A percentile compares a stretch with the other conserved stretches of the same genome.
phyloP scores from a whole-genome alignment of 495 filamentous ascomycete genomes.

The Thermochaetoides thermophila region DNA sequence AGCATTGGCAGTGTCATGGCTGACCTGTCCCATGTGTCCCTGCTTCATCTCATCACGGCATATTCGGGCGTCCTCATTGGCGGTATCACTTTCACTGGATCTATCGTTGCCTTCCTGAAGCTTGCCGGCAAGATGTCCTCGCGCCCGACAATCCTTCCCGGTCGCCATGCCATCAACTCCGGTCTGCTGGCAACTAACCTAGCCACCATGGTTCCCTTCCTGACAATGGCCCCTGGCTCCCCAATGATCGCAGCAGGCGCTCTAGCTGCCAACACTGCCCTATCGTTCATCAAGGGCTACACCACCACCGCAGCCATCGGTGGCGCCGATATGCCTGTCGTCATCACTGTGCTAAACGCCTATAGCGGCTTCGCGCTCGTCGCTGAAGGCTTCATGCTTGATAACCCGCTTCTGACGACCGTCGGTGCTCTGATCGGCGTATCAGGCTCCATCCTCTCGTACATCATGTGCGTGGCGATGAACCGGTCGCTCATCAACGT shows the following conservation, averaged over 20 bases:
- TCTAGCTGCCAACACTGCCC: slow-evolving; percentile 52
- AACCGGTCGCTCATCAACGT: slow-evolving; percentile 69
- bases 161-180: slow-evolving; percentile 54
- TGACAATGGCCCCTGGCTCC: slow-evolving; percentile 59
- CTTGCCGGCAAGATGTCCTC: slow-evolving; percentile 65
- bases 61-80: slow-evolving; percentile 71
- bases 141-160: slow-evolving; percentile 49
- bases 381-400: slow-evolving; percentile 76
- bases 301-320: slow-evolving; percentile 73
- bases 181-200: slow-evolving; percentile 55
- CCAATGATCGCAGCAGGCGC: slow-evolving; percentile 60
- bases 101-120: slow-evolving; percentile 69
- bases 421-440: slow-evolving; percentile 72
- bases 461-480: slow-evolving; percentile 74
- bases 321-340: slow-evolving; percentile 77
- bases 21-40: slow-evolving; percentile 47
- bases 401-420: slow-evolving; percentile 63
- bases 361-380: slow-evolving; percentile 76
- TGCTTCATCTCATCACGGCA: slow-evolving; percentile 60
- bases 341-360: slow-evolving; percentile 73
- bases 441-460: slow-evolving; percentile 66
- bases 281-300: slow-evolving; percentile 69
- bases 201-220: slow-evolving; percentile 63
- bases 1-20: slow-evolving; percentile 70
- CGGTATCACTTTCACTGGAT: slow-evolving; percentile 73